These are phyloP conservation scores for Globisporangium sylvaticum DNA, from an alignment of 352 stramenopile species.

Conservation along the genomic window DNA sequence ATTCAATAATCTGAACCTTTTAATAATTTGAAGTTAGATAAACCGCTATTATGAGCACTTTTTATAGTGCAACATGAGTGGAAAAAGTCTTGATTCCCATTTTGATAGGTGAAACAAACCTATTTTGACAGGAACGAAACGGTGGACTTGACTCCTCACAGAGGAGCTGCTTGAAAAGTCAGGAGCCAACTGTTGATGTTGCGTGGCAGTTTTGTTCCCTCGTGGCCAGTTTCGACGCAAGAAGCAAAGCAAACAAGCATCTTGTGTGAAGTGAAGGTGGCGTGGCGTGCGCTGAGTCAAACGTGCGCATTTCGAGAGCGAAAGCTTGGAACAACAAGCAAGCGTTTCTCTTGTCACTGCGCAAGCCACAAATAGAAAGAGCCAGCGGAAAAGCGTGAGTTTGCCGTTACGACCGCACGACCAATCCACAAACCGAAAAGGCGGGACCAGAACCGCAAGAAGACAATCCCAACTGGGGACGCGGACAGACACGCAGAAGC, in stretches of 20 bases:
- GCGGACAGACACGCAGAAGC: neutral
- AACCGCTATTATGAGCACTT: too few species aligned
- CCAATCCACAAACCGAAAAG: neutral
- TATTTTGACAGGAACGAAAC: neutral
- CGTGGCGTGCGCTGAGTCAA: neutral
- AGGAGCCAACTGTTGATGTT: neutral
- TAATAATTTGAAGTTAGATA: too few species aligned
- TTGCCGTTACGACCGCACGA: constrained; percentile 6
- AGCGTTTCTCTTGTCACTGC: neutral
- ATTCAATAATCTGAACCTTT: too few species aligned
- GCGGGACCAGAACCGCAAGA: neutral
- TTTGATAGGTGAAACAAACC: neutral
- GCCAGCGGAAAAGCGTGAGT: neutral
- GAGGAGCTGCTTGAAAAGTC: neutral
- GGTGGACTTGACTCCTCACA: neutral
- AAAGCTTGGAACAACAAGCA: neutral
- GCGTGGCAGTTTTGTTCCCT: neutral
- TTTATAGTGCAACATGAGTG: neutral
- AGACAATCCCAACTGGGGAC: neutral
- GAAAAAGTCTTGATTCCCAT: neutral
- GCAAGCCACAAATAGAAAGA: constrained; percentile 1
- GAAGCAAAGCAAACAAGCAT: neutral
- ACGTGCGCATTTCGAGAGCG: neutral
- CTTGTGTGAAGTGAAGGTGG: neutral
- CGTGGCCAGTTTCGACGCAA: neutral